These are phyloP conservation scores for Paramecium sexaurelia DNA, from an alignment of 73 alveolate genomes.

Conservation along the genomic window DNA sequence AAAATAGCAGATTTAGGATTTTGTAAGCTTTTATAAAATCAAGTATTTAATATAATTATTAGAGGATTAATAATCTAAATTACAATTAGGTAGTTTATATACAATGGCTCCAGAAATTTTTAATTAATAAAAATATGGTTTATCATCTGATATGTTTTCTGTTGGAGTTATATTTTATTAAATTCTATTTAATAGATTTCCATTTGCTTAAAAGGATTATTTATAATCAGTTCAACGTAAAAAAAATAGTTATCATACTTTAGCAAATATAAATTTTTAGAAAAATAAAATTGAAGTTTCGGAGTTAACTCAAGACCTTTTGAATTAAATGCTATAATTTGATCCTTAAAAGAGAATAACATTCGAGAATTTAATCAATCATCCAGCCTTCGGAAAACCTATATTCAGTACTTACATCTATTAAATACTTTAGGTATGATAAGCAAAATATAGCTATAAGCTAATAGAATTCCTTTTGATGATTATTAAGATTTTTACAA, in stretches of 20 bases:
- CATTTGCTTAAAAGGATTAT: not conserved
- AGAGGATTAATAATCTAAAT: not conserved
- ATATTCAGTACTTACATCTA: not conserved
- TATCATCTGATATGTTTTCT: slow-evolving; percentile 4
- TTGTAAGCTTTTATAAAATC: not conserved
- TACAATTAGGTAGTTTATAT: not conserved
- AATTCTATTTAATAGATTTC: not conserved
- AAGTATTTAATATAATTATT: not conserved
- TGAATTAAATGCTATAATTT: not conserved
- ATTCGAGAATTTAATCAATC: not conserved
- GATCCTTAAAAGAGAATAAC: not conserved
- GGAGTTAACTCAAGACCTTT: not conserved
- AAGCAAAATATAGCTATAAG: not conserved
- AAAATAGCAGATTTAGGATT: slow-evolving; percentile 64
- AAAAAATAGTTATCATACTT: not conserved
- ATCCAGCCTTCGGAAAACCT: not conserved
- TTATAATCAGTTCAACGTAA: not conserved
- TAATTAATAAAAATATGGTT: not conserved
- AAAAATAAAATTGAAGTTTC: not conserved
- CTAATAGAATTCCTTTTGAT: not conserved
- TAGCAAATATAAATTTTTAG: not conserved
- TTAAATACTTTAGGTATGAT: not conserved
- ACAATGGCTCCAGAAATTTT: slow-evolving; percentile 46
- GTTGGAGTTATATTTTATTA: slow-evolving; percentile 21
- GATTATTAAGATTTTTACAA: not conserved